Evolutionary conservation across 352 stramenopile genomes (phyloP), one percentile per base, ranked within the genome.

Genomic region (Elongisporangium prolatum): DNA sequence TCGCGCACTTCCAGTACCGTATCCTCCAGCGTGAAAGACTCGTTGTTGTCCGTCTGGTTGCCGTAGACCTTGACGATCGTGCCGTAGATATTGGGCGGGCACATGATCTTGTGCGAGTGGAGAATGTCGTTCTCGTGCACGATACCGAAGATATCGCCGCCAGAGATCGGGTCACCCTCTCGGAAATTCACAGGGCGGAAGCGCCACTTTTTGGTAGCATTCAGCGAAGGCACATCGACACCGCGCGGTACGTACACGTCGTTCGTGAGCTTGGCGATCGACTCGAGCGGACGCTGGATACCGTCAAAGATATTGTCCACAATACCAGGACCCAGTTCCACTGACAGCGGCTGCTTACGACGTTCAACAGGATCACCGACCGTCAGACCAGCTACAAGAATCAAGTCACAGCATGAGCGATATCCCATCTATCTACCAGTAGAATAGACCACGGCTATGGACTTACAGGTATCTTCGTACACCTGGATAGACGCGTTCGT

Each of bases 261-360:
- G 63, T 97, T 94, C 34, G 76, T 88, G 53, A 95, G 68, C 50
- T 93, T 77, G 59, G 91, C 94, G 77, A 99, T 99, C 54, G 89
- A 87, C 74, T 99, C 95, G 54, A 99, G 75, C 28, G 98, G 98
- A 65, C 98, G 94, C 75, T 99, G 98, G 76, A 99, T 99, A 65
- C 98, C 98, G 82, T 99, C 98, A 63, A 99, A 99, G 82, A 99
- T 99, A 57, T 98, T 99, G 67, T 97, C 97, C 80, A 99, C 98
- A 68, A 99, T 99, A 63, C 98, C 98, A n/a, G 98, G 98, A 22
- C 98, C 98, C 8, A 99, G 86, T 66, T 99, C 97, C 24, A 99
- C 97, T 3, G 93, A 99, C 50, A 99, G 78, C 48, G 98, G 97
- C 73, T 98, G 88, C 67, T 98, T 98, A 67, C 97, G 98, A 54